These are phyloP conservation scores for Yarrowia yakushimensis DNA, from an alignment of 805 yeast genomes.

Conservation along the genomic window DNA sequence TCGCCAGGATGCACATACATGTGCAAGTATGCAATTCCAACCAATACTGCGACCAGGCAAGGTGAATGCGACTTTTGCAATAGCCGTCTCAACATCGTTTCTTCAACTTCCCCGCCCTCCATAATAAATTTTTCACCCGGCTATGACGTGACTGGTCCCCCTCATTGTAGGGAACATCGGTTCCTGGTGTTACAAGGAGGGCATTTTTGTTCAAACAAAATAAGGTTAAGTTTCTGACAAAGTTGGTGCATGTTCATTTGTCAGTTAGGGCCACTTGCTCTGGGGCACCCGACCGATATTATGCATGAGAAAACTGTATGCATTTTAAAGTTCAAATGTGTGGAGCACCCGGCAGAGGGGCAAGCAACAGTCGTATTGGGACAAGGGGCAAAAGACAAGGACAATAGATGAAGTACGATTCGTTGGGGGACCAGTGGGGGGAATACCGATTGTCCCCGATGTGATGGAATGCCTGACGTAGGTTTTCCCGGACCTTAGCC, in stretches of 20 bases:
- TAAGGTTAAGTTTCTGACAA: not conserved
- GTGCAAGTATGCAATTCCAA: too few species aligned
- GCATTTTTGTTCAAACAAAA: not conserved
- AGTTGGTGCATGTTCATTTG: not conserved
- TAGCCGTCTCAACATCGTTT: too few species aligned
- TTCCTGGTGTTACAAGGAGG: too few species aligned
- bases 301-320: not conserved
- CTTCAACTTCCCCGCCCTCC: too few species aligned
- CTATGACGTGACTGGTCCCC: not conserved
- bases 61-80: too few species aligned
- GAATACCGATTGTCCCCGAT: too few species aligned
- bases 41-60: too few species aligned
- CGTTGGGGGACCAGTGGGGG: not conserved
- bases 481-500: too few species aligned
- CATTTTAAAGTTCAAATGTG: not conserved
- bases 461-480: too few species aligned
- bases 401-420: not conserved
- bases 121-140: not conserved
- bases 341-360: constrained; percentile 22
- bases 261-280: not conserved
- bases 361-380: not conserved
- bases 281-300: constrained; percentile 21
- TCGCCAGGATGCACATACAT: not conserved
- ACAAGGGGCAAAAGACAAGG: not conserved
- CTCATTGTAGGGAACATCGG: too few species aligned